A percentile compares a stretch with the other conserved stretches of the same genome.
These are phyloP conservation scores for Blastocladiella emersonii DNA, from an alignment of 371 early-diverging fungal genomes.

Conservation along the genomic window DNA sequence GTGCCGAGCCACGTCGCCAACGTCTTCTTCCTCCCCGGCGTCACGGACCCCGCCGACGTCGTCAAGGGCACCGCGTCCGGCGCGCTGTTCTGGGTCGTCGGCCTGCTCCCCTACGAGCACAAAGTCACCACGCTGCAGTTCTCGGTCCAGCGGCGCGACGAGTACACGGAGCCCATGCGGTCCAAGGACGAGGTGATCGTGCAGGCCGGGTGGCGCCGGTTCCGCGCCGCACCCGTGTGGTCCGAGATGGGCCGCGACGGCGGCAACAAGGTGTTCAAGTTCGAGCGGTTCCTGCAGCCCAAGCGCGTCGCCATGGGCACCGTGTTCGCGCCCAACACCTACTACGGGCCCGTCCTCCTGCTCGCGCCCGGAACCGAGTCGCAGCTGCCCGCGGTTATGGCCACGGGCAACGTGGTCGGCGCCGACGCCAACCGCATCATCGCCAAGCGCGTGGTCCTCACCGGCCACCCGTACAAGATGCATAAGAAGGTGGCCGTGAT, in stretches of 20 bases:
- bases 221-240: conserved; percentile 64
- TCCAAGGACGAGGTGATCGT: conserved; percentile 66
- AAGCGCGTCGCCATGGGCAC: conserved; percentile 60
- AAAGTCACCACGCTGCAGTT: conserved; percentile 79
- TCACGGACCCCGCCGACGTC: neutral
- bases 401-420: conserved; percentile 58
- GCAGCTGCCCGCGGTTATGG: conserved; percentile 46
- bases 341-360: conserved; percentile 13
- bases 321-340: conserved; percentile 76
- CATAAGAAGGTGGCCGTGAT: conserved; percentile 83
- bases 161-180: conserved; percentile 36
- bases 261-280: conserved; percentile 87
- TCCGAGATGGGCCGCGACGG: conserved; percentile 68
- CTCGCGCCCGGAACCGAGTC: neutral
- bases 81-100: conserved; percentile 56
- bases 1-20: conserved; percentile 13
- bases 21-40: neutral
- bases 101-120: conserved; percentile 84
- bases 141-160: conserved; percentile 49
- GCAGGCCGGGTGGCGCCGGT: conserved; percentile 78
- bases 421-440: conserved; percentile 72
- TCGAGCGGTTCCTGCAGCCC: conserved; percentile 71
- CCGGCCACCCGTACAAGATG: conserved; percentile 88
- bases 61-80: conserved; percentile 16
- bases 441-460: conserved; percentile 84